Evolutionary conservation across 139 green algal species (phyloP), one percentile per base, ranked within the genome.

Genomic region (Closterium sp.): DNA sequence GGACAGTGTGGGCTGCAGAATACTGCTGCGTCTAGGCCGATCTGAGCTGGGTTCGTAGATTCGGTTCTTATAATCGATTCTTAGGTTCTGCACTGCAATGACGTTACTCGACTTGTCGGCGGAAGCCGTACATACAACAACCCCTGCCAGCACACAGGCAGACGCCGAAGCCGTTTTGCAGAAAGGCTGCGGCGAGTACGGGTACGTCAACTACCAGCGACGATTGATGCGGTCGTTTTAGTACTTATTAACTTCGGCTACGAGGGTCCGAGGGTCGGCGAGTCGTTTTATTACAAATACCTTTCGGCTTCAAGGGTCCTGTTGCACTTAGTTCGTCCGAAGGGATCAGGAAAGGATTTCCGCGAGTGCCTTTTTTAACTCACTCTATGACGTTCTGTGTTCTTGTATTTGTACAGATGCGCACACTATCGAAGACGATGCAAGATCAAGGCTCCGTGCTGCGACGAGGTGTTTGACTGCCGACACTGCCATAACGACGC

Each of bases 401-500:
- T 76, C 25, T 76, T 89, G 32, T 33, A 84, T 89, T 32, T 6
- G 3, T 89, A n/a, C 88, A 91, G 88, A 34, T 91, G 88, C 19
- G 12, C n/a, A 32, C 97, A 98, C 93, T 98, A 98, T 95, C 93
- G 95, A 9, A 92, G 97, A 23, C 94, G 97, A 30, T 97, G 95
- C 35, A 94, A 91, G 66, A 94, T 98, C 66, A 96, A 97, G 32
- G 96, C 97, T 1, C 97, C 97, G 2, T 98, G 97, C 94, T 98
- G 97, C 86, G 95, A 95, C 1, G 94, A 96, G 35, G 87, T 95
- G 0, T 97, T 96, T 88, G 97, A 94, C 95, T 98, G 97, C 91
- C 91, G 97, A 10, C 97, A 98, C 90, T 98, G 97, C 91, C 97
- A 98, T 94, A 98, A 98, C 87, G 94, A 96, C 9, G 96, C 85